phyloP scores from a whole-genome alignment of 2,329 filamentous ascomycete genomes.

The Ceratocystis papillata region DNA sequence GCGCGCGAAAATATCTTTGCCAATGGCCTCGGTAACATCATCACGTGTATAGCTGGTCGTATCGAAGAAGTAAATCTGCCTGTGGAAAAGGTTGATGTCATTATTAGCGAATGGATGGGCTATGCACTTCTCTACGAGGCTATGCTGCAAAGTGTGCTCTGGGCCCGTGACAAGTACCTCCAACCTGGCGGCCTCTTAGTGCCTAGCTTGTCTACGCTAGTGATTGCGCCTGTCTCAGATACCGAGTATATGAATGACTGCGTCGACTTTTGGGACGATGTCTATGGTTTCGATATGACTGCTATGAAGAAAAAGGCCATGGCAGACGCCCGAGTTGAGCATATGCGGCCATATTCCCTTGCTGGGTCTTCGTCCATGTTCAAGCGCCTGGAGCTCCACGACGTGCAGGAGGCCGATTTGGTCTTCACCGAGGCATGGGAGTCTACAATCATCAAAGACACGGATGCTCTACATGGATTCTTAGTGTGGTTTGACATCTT shows the following conservation, averaged over 20 bases:
- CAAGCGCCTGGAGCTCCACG: slow-evolving; percentile 65
- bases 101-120: slow-evolving; percentile 97
- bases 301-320: slow-evolving; percentile 76
- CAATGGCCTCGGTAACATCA: slow-evolving; percentile 62
- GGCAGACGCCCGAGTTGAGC: slow-evolving; percentile 69
- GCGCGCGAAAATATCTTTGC: slow-evolving; percentile 73
- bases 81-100: slow-evolving; percentile 76
- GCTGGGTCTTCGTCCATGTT: slow-evolving; percentile 55
- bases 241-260: slow-evolving; percentile 66
- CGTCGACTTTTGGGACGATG: slow-evolving; percentile 76
- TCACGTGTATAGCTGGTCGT: slow-evolving; percentile 72
- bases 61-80: slow-evolving; percentile 78
- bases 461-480: slow-evolving; percentile 62
- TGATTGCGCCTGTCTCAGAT: slow-evolving; percentile 70
- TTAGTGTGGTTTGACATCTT: slow-evolving; percentile 91
- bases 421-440: slow-evolving; percentile 61
- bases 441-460: slow-evolving; percentile 30
- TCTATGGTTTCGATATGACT: slow-evolving; percentile 92
- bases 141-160: slow-evolving; percentile 88
- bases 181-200: slow-evolving; percentile 70
- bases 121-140: slow-evolving; percentile 89
- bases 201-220: slow-evolving; percentile 73
- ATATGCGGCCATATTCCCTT: slow-evolving; percentile 51
- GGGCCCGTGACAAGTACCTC: slow-evolving; percentile 77
- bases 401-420: slow-evolving; percentile 58